A percentile compares a stretch with the other conserved stretches of the same genome.
Conservation (phyloP, 768 basidiomycete genomes). For the Boletus rufocinnamomeus region DNA sequence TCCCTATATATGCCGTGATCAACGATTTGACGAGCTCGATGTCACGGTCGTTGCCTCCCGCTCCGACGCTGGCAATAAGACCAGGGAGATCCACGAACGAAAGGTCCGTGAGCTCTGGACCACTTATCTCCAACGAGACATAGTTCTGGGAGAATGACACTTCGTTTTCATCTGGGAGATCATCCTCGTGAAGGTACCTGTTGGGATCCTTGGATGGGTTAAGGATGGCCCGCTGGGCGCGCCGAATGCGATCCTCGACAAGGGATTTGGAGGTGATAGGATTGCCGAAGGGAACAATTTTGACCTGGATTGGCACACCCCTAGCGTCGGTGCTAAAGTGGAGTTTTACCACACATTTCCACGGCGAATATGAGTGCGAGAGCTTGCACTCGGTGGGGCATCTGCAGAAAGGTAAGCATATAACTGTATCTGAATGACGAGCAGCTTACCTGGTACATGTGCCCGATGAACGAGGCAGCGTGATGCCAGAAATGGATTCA, state of each 20-base stretch:
- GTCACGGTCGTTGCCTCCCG: too few species aligned
- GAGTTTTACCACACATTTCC: slow-evolving; percentile 55
- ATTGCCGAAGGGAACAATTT: slow-evolving; percentile 45
- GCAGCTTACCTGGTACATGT: slow-evolving; percentile 66
- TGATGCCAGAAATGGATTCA: slow-evolving; percentile 74
- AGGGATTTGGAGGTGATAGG: slow-evolving; percentile 50
- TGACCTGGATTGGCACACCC: slow-evolving; percentile 41
- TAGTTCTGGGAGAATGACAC: slow-evolving; percentile 55
- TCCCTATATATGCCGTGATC: slow-evolving; percentile 59
- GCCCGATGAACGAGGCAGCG: slow-evolving; percentile 67
- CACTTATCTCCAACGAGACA: slow-evolving; percentile 60
- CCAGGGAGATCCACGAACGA: slow-evolving; percentile 69
- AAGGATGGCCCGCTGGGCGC: slow-evolving; percentile 66
- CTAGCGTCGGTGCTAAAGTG: slow-evolving; percentile 43
- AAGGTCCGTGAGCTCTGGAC: slow-evolving; percentile 59
- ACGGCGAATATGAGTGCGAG: slow-evolving; percentile 39
- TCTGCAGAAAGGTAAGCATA: slow-evolving; percentile 30
- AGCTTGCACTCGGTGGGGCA: slow-evolving; percentile 63
- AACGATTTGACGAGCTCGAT: slow-evolving; percentile 62
- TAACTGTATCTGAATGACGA: not conserved
- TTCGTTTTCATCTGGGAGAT: slow-evolving; percentile 15
- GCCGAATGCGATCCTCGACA: slow-evolving; percentile 67
- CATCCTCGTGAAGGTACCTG: slow-evolving; percentile 18
- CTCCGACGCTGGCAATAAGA: slow-evolving; percentile 60
- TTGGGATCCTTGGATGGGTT: slow-evolving; percentile 45